Base-by-base conservation (phyloP, 2,329 filamentous ascomycete genomes). In the Beauveria pseudobassiana region DNA sequence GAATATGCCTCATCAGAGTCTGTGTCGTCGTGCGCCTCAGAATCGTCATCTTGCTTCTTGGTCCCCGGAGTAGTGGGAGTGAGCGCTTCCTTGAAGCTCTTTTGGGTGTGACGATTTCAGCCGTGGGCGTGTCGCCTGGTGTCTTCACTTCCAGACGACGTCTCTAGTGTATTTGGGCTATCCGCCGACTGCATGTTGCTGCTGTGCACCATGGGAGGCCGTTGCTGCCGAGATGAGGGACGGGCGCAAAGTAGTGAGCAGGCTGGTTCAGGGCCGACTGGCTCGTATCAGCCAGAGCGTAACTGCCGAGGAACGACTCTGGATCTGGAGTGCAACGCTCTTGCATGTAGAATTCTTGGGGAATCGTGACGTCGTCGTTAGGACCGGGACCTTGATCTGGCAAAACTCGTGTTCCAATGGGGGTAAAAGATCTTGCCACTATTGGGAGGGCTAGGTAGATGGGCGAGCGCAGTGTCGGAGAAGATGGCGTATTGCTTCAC, bases 371-470 rank as follows among this genome's bases (percentile, higher is more conserved):
- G 20, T 75, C 70, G 55, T 75, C 70, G 64, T 73, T 74, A 9
- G 57, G 57, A 14, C 57, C 57, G 12, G 57, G 57, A 8, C 57
- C 38, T 8, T 43, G 38, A 6, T 52, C 49, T 59, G 81, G 77
- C 74, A 65, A 81, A 80, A 38, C 66, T 63, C 60, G 73, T 62
- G 64, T 68, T 68, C 75, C 76, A 82, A 38, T 72, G 68, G 30
- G 50, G 50, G 16, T 71, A 68, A 61, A 78, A 79, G 73, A 81
- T 76, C 59, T 74, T 78, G 62, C 78, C 76, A 40, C 75, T 76
- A 48, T 72, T 73, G n/a, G 80, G 77, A 49, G 81, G 79, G 10
- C 78, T 80, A 42, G 76, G 78, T 59, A 78, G 77, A 64, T 81
- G 79, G 8, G 74, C 68, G 48, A 67, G 71, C 34, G 74, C 66